Conservation (phyloP, 208 protist genomes). For the Angomonas deanei region DNA sequence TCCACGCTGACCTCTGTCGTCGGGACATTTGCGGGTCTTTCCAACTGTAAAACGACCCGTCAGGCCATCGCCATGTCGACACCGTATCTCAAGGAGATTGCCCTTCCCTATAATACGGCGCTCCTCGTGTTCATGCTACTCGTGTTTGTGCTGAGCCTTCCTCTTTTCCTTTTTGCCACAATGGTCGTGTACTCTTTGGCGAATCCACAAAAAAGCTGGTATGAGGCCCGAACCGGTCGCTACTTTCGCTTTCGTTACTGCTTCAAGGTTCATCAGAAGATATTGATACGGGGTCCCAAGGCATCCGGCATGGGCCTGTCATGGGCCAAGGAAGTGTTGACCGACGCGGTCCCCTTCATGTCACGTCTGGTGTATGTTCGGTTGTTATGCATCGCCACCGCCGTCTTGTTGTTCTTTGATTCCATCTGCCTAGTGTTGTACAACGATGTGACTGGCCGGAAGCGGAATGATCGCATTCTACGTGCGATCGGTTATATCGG, state of each 20-base stretch:
- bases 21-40: constrained; percentile 15
- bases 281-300: constrained; percentile 4
- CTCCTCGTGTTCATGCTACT: constrained; percentile 25
- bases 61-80: constrained; percentile 18
- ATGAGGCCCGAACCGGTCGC: constrained; percentile 24
- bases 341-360: constrained; percentile 18
- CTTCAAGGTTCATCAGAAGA: constrained; percentile 20
- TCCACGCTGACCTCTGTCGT: constrained; percentile 9
- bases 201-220: constrained; percentile 26
- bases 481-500: constrained; percentile 25
- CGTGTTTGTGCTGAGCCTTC: constrained; percentile 16
- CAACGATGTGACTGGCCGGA: constrained; percentile 18
- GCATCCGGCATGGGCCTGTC: background rate
- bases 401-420: constrained; percentile 29
- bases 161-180: constrained; percentile 5
- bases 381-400: constrained; percentile 21
- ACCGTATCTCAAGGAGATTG: constrained; percentile 14
- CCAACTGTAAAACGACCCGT: constrained; percentile 25
- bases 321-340: constrained; percentile 10
- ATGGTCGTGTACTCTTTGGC: constrained; percentile 9
- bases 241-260: constrained; percentile 41
- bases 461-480: constrained; percentile 10
- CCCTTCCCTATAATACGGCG: constrained; percentile 21
- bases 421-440: constrained; percentile 31
- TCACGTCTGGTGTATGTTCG: constrained; percentile 11